Percentiles rank a stretch among this genome's conserved stretches.
phyloP scores from a whole-genome alignment of 1,284 basidiomycete species.

The Golubevia sp. region DNA sequence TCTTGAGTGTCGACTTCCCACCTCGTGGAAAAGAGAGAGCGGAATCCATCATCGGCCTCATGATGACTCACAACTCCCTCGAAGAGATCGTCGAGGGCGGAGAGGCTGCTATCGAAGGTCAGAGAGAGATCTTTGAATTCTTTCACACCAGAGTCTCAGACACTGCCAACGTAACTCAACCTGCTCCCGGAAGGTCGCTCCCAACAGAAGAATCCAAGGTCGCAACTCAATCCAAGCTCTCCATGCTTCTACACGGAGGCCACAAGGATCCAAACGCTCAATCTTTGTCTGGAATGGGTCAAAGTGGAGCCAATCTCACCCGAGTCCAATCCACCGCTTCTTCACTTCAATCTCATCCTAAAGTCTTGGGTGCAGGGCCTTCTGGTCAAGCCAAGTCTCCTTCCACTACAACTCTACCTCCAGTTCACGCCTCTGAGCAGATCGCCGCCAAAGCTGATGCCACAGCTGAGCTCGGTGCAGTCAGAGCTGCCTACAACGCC shows the following conservation, averaged over 20 bases:
- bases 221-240: not conserved
- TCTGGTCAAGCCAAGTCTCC: not conserved
- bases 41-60: conserved; percentile 79
- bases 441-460: not conserved
- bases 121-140: conserved; percentile 86
- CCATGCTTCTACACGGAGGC: not conserved
- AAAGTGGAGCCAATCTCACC: not conserved
- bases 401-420: not conserved
- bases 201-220: not conserved
- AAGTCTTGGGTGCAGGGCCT: not conserved
- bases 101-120: conserved; percentile 79
- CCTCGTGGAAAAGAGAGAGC: conserved; percentile 72
- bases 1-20: conserved; percentile 59
- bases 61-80: conserved; percentile 83
- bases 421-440: not conserved
- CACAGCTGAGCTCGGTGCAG: conserved; percentile 9
- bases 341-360: not conserved
- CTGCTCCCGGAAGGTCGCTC: not conserved
- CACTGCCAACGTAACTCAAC: conserved; percentile 4
- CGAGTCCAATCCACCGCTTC: not conserved
- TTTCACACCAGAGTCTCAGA: conserved; percentile 62
- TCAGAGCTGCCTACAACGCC: conserved; percentile 3
- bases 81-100: conserved; percentile 83
- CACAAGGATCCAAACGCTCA: not conserved
- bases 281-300: not conserved